Conservation (phyloP, 2,329 filamentous ascomycete species). For the Ilyonectria destructans region DNA sequence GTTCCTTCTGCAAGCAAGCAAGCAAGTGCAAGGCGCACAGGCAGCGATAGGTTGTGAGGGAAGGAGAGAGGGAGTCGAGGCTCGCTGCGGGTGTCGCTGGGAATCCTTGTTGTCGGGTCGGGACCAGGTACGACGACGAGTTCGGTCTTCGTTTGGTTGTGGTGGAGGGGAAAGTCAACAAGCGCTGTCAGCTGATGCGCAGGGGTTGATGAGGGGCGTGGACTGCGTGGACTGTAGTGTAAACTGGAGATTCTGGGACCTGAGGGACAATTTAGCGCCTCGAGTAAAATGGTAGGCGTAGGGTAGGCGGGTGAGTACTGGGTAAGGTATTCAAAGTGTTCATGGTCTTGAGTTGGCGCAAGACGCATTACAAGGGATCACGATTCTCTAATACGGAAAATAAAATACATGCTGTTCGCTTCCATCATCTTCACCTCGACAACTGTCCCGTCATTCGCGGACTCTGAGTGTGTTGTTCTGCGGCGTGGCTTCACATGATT, state of each 20-base stretch:
- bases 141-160: conserved; percentile 30
- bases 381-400: neutral
- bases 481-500: conserved; percentile 35
- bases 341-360: neutral
- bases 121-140: conserved; percentile 37
- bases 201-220: conserved; percentile 38
- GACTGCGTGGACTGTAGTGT: conserved; percentile 9
- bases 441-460: conserved; percentile 20
- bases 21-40: conserved; percentile 34
- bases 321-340: neutral
- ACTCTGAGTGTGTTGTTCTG: conserved; percentile 44
- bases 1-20: conserved; percentile 44
- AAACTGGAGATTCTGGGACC: neutral
- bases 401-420: neutral
- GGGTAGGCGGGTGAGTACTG: conserved; percentile 8
- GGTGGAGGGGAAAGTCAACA: conserved; percentile 51
- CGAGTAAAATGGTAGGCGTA: neutral
- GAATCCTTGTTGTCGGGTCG: conserved; percentile 47
- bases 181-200: conserved; percentile 49
- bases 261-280: conserved; percentile 1
- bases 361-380: neutral
- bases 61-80: conserved; percentile 35
- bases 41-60: conserved; percentile 37
- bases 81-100: conserved; percentile 7
- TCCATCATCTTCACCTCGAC: conserved; percentile 16